These are phyloP conservation scores for Pleurotus giganteus DNA, from an alignment of 768 basidiomycete genomes.

Conservation along the genomic window DNA sequence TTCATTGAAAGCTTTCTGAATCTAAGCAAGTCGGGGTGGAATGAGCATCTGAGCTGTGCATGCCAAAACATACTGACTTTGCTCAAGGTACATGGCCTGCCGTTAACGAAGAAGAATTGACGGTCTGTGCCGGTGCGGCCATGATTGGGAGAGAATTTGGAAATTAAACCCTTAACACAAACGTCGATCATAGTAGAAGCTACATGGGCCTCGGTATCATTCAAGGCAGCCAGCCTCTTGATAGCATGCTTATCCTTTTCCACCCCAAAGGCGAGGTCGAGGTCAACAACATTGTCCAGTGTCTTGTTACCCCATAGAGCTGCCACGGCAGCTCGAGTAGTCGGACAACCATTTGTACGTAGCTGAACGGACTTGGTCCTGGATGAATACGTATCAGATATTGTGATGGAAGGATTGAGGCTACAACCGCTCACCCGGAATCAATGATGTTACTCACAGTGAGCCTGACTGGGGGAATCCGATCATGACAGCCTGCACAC, in stretches of 20 bases:
- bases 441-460: slow-evolving; percentile 66
- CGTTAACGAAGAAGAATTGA: slow-evolving; percentile 93
- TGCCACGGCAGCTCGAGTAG: slow-evolving; percentile 60
- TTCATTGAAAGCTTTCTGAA: slow-evolving; percentile 91
- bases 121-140: slow-evolving; percentile 80
- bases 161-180: slow-evolving; percentile 74
- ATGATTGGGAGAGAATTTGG: slow-evolving; percentile 72
- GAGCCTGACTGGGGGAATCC: slow-evolving; percentile 57
- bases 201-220: slow-evolving; percentile 19
- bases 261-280: slow-evolving; percentile 69
- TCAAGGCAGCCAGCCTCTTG: slow-evolving; percentile 27
- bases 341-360: slow-evolving; percentile 66
- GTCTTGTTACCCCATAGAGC: slow-evolving; percentile 86
- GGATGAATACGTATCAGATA: not conserved
- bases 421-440: slow-evolving; percentile 56
- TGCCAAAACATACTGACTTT: slow-evolving; percentile 52
- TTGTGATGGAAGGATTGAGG: not conserved
- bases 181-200: slow-evolving; percentile 36
- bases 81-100: slow-evolving; percentile 76
- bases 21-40: slow-evolving; percentile 33
- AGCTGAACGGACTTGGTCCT: slow-evolving; percentile 70
- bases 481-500: slow-evolving; percentile 45
- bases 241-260: slow-evolving; percentile 56
- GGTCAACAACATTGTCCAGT: slow-evolving; percentile 69
- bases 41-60: not conserved